Base-by-base conservation (phyloP, 257 asterid species). In the Solanum chiquidenum region DNA sequence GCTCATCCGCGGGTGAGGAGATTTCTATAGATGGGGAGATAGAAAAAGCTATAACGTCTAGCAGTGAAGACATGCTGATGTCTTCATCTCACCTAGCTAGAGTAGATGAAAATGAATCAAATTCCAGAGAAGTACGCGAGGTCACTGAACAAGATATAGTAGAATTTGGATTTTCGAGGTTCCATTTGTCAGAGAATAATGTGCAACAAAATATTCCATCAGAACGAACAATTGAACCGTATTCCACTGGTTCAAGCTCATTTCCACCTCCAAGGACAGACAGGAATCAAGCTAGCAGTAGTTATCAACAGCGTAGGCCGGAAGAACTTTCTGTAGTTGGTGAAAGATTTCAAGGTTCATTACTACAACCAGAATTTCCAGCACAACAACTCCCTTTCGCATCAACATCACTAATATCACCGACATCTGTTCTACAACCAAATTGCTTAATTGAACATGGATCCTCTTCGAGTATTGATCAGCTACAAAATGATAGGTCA, bases 1-100 rank as follows among this genome's bases (percentile, higher is more conserved):
- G 87, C 92, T 90, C 96, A 9, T 88, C 88, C 52, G 88, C 71
- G 11, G 96, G 90, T 42, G 96, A 92, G 83, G 94, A 90, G 76
- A 79, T 87, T 69, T 83, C 92, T 18, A 40, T 82, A 16, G 95
- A 90, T 64, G 88, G 86, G 38, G 91, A 91, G 40, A 71, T 87
- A 74, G 92, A 92, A 23, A 88, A 84, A 46, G 91, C 90, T 35
- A 68, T 88, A 75, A 8, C 66, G 3, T 83, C 85, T 88, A 90
- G 86, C 20, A 72, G 89, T 35, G 93, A 87, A 31, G 94, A 87
- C 82, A 75, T 49, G 20, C 88, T 92, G 91, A 88, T 86, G 2
- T 34, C 90, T 33, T 90, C 91, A 12, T 90, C 94, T 12, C 90
- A 85, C 25, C 44, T 82, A 44, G 89, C 89, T 6, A 80, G 87